Percentiles rank a stretch among this genome's conserved stretches.
Conservation (phyloP, 441 rosid species). For the Corymbia calophylla region DNA sequence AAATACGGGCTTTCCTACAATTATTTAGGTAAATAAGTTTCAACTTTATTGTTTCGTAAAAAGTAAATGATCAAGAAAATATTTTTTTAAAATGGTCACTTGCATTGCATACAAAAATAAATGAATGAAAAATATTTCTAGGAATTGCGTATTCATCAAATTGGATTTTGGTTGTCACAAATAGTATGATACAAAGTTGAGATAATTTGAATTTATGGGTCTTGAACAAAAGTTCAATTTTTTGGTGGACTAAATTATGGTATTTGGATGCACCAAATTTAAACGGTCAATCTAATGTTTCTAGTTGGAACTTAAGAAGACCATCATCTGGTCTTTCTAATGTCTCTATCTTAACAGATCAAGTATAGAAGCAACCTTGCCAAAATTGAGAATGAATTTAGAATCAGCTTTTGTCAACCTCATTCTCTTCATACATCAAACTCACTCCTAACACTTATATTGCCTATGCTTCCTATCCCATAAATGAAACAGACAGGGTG, state of each 20-base stretch:
- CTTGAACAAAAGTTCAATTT: not conserved
- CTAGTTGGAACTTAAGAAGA: not conserved
- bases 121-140: no score
- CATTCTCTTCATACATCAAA: not conserved
- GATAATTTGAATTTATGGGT: not conserved
- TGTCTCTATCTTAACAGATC: not conserved
- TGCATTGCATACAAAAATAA: no score
- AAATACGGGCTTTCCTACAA: not conserved
- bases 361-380: not conserved
- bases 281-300: not conserved
- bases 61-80: no score
- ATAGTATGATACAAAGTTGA: accelerated
- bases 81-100: no score
- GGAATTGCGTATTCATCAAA: not conserved
- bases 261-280: not conserved
- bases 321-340: not conserved
- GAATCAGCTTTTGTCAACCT: not conserved
- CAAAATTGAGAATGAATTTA: not conserved
- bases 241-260: not conserved
- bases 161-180: not conserved
- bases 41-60: no score
- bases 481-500: not conserved
- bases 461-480: not conserved
- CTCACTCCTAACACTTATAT: not conserved
- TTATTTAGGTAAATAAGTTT: not conserved